Evolutionary conservation across 176 grass and related monocot genomes (phyloP).

Genomic region (Sorghum bicolor): DNA sequence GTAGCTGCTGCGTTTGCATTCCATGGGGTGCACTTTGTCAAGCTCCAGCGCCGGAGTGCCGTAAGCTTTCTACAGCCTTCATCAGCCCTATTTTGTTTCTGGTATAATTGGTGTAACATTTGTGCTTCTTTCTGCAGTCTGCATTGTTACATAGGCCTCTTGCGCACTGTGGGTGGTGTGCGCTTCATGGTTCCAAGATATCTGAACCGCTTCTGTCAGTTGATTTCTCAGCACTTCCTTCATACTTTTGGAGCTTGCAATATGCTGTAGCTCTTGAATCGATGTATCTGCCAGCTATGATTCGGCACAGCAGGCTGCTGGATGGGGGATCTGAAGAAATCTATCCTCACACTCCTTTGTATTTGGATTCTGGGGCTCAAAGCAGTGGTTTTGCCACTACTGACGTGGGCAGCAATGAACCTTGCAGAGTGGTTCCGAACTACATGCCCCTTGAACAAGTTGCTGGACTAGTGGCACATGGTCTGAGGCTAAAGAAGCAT

Average conservation of each 20-base stretch:
- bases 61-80: conserved; percentile 42
- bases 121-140: conserved; percentile 45
- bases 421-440: neutral
- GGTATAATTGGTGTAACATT: neutral
- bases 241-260: conserved; percentile 72
- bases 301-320: conserved; percentile 17
- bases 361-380: conserved; percentile 23
- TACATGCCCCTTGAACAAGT: conserved; percentile 35
- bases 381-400: neutral
- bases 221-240: conserved; percentile 64
- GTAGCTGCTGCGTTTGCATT: conserved; percentile 31
- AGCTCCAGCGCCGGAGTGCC: conserved; percentile 24
- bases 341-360: conserved; percentile 2
- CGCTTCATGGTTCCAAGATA: conserved; percentile 36
- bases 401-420: conserved; percentile 5
- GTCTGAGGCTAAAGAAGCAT: conserved; percentile 49
- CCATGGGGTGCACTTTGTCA: conserved; percentile 65
- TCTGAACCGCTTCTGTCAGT: conserved; percentile 49
- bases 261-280: conserved; percentile 40
- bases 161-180: conserved; percentile 51
- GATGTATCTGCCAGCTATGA: conserved; percentile 47
- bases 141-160: conserved; percentile 32
- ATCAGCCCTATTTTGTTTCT: neutral
- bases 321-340: conserved; percentile 5
- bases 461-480: conserved; percentile 35